phyloP scores from a whole-genome alignment of 306 rosid species.

The Fragaria ananassa region DNA sequence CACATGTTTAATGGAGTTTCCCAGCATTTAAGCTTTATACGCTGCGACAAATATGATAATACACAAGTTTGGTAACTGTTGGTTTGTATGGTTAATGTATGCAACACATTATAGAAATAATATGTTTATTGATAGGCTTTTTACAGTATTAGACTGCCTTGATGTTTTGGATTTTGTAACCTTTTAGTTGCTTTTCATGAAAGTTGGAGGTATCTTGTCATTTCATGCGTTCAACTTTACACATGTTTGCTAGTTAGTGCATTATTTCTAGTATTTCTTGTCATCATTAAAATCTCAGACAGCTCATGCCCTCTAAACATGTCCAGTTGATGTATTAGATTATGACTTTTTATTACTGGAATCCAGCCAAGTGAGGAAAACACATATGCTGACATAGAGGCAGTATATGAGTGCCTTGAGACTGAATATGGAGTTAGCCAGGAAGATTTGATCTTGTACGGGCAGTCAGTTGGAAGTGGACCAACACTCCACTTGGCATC shows the following conservation, averaged over 20 bases:
- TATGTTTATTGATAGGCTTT: not conserved
- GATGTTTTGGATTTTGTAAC: conserved; percentile 12
- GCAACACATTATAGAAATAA: not conserved
- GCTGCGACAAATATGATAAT: not conserved
- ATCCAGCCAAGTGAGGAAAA: conserved; percentile 93
- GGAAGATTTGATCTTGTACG: conserved; percentile 89
- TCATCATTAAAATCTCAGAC: conserved; percentile 2
- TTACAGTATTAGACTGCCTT: conserved; percentile 3
- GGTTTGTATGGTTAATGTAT: no score
- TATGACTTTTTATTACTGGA: conserved; percentile 11
- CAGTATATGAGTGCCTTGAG: conserved; percentile 90
- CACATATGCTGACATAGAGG: conserved; percentile 95
- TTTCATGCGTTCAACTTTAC: not conserved
- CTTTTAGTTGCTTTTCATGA: not conserved
- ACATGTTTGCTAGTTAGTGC: conserved; percentile 11
- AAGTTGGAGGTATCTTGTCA: not conserved
- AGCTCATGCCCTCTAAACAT: not conserved
- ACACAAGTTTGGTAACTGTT: not conserved
- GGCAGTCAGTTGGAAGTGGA: conserved; percentile 98
- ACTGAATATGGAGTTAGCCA: conserved; percentile 90
- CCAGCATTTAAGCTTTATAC: not conserved
- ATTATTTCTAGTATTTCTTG: not conserved
- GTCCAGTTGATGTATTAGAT: not conserved
- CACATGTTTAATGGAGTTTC: not conserved
- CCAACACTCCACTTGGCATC: conserved; percentile 96